These are phyloP conservation scores for Carex cristatella DNA, from an alignment of 176 grass and related monocot genomes.

Conservation along the genomic window DNA sequence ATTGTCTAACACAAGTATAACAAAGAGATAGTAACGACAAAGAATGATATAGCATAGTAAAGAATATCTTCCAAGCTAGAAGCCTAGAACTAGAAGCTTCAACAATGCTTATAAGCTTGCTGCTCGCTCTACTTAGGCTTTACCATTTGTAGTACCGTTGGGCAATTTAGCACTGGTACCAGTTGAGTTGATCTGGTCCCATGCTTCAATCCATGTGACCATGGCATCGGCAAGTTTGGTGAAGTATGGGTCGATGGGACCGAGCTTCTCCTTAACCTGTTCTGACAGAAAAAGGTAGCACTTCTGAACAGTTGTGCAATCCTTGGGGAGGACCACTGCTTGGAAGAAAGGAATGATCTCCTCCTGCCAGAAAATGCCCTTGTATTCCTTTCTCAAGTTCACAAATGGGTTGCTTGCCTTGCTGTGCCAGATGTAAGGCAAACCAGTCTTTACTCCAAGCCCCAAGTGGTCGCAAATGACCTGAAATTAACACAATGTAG, in stretches of 20 bases:
- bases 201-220: constrained; percentile 91
- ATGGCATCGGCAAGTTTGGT: constrained; percentile 81
- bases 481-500: constrained; percentile 18
- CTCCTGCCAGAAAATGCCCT: constrained; percentile 49
- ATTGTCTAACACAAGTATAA: constrained; percentile 18
- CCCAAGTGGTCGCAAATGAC: constrained; percentile 45
- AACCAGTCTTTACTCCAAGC: constrained; percentile 40
- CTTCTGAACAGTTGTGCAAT: constrained; percentile 29
- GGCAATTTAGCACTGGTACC: background rate
- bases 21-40: background rate
- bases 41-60: constrained; percentile 1
- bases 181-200: constrained; percentile 73
- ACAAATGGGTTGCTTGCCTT: constrained; percentile 45
- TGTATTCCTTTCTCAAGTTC: constrained; percentile 42
- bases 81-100: constrained; percentile 16
- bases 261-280: constrained; percentile 37
- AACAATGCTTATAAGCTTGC: background rate
- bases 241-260: constrained; percentile 53
- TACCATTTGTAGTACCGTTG: background rate
- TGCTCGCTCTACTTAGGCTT: background rate
- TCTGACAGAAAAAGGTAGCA: constrained; percentile 35
- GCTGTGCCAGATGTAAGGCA: constrained; percentile 48
- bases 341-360: constrained; percentile 44
- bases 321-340: constrained; percentile 21
- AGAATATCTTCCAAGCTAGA: constrained; percentile 23